Evolutionary conservation across 2,329 filamentous ascomycete species (phyloP).

Genomic region (Cadophora sp.): DNA sequence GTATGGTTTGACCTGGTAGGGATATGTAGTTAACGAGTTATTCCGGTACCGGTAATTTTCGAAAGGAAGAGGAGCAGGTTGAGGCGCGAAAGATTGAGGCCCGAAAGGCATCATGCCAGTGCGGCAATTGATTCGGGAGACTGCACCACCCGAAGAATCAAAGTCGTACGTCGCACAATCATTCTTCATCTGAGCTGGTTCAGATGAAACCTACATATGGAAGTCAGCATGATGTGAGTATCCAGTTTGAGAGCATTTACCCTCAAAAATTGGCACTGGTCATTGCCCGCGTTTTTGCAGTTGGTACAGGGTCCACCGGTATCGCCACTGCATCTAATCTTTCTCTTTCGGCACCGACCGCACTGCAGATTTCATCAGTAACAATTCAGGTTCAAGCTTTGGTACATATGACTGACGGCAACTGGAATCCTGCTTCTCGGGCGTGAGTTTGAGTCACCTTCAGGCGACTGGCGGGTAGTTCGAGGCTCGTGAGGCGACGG

Average conservation of each 20-base stretch:
- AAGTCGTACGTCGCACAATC: slow-evolving; percentile 35
- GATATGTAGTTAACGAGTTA: slow-evolving; percentile 30
- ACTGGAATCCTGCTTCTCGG: slow-evolving; percentile 55
- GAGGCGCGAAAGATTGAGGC: slow-evolving; percentile 29
- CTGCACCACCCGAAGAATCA: slow-evolving; percentile 33
- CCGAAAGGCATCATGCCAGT: slow-evolving; percentile 31
- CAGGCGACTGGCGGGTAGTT: slow-evolving; percentile 31
- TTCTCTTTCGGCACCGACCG: slow-evolving; percentile 86
- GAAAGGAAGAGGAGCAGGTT: slow-evolving; percentile 23
- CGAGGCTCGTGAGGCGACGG: slow-evolving; percentile 33
- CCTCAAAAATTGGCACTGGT: slow-evolving; percentile 80
- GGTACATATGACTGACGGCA: slow-evolving; percentile 49
- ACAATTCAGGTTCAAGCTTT: not conserved
- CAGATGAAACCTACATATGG: slow-evolving; percentile 40
- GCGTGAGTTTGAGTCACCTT: slow-evolving; percentile 36
- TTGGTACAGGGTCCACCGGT: slow-evolving; percentile 80
- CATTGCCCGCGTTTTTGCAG: slow-evolving; percentile 76
- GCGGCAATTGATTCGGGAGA: slow-evolving; percentile 36
- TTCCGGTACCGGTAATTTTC: slow-evolving; percentile 33
- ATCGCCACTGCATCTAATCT: slow-evolving; percentile 94
- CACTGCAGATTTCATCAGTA: slow-evolving; percentile 62
- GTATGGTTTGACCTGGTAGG: slow-evolving; percentile 31
- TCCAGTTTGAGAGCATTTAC: slow-evolving; percentile 54
- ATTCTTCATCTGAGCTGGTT: slow-evolving; percentile 38
- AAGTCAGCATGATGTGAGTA: slow-evolving; percentile 23